These are phyloP conservation scores for Mortierella sp. DNA, from an alignment of 371 early-diverging fungal genomes.

Conservation along the genomic window DNA sequence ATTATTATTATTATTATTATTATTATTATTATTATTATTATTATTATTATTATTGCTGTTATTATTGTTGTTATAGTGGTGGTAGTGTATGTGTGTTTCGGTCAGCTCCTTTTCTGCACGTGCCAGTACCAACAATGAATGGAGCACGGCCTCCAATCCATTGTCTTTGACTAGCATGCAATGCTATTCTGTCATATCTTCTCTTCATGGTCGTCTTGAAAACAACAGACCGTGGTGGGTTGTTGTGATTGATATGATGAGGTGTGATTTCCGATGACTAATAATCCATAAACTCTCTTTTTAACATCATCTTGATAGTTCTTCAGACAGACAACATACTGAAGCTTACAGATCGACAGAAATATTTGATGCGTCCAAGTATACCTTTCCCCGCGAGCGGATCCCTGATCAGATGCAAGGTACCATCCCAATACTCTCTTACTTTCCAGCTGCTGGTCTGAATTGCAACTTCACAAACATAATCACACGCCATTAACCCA, in stretches of 20 bases:
- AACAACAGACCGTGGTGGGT: background rate
- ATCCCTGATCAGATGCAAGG: conserved; percentile 50
- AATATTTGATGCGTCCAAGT: conserved; percentile 48
- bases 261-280: conserved; percentile 28
- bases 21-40: background rate
- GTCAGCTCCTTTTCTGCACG: too few species aligned
- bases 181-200: background rate
- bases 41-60: background rate
- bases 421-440: conserved; percentile 4
- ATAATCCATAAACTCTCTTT: conserved; percentile 35
- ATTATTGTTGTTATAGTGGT: background rate
- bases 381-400: conserved; percentile 45
- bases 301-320: conserved; percentile 12
- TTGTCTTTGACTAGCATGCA: background rate
- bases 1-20: too few species aligned
- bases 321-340: conserved; percentile 53
- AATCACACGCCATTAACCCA: conserved; percentile 6
- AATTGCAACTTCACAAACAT: background rate
- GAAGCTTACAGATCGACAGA: conserved; percentile 55
- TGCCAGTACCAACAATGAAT: too few species aligned
- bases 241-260: conserved; percentile 2
- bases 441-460: background rate
- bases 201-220: too few species aligned
- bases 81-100: background rate
- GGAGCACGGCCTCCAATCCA: too few species aligned